Evolutionary conservation across 352 stramenopile genomes (phyloP).

Genomic region (Pythium brachiatum): DNA sequence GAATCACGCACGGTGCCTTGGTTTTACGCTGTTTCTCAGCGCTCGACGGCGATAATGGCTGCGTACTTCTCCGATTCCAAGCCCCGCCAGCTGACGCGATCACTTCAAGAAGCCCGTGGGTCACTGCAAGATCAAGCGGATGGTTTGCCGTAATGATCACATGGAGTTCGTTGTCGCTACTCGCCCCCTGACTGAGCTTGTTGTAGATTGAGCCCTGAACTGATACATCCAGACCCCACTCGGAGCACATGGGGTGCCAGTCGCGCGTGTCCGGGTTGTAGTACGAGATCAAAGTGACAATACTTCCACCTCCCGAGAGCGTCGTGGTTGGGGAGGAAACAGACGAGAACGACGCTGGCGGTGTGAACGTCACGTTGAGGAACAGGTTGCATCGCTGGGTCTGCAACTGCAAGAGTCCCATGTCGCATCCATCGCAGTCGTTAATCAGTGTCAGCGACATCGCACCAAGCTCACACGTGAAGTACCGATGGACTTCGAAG

Average conservation of each 20-base stretch:
- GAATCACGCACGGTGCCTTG: constrained; percentile 70
- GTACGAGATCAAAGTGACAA: constrained; percentile 69
- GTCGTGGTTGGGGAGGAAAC: constrained; percentile 36
- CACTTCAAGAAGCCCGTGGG: constrained; percentile 74
- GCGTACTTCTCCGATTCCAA: constrained; percentile 46
- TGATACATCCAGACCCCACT: constrained; percentile 71
- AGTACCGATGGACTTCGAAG: constrained; percentile 70
- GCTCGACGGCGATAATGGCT: neutral
- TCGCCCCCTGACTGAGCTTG: constrained; percentile 5
- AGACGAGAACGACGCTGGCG: constrained; percentile 20
- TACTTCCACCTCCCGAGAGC: constrained; percentile 61
- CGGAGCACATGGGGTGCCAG: constrained; percentile 80
- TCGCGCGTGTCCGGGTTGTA: constrained; percentile 81
- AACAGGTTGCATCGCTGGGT: constrained; percentile 73
- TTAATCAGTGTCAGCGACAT: constrained; percentile 81
- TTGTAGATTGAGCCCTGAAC: constrained; percentile 48
- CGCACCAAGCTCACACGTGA: constrained; percentile 66
- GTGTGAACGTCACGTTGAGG: constrained; percentile 62
- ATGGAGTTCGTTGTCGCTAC: constrained; percentile 55
- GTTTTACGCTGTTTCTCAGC: constrained; percentile 1
- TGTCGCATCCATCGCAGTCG: constrained; percentile 84
- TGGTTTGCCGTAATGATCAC: constrained; percentile 70
- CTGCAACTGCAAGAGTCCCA: constrained; percentile 75
- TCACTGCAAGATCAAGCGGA: constrained; percentile 71
- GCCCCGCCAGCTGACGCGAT: constrained; percentile 71